These are phyloP conservation scores for Chalciporus sphaerocephalus DNA, from an alignment of 768 basidiomycete genomes.

Conservation along the genomic window DNA sequence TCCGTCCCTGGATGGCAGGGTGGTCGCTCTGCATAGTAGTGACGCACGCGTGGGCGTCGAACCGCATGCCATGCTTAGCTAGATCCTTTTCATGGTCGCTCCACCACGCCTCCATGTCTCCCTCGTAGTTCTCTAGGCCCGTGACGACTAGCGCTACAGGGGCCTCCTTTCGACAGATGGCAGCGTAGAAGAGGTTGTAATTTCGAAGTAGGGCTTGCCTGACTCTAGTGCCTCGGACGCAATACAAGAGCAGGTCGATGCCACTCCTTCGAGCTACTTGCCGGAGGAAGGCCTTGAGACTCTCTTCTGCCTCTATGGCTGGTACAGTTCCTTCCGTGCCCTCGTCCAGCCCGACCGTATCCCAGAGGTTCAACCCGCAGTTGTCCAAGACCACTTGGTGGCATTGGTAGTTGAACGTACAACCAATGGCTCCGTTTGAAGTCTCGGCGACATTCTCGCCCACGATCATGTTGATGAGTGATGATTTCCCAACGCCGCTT, in stretches of 20 bases:
- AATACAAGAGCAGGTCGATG: constrained; percentile 32
- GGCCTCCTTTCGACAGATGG: constrained; percentile 29
- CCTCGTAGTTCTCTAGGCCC: constrained; percentile 32
- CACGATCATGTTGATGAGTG: constrained; percentile 38
- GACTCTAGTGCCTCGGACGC: constrained; percentile 32
- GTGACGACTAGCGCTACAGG: constrained; percentile 34
- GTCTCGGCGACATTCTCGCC: constrained; percentile 23
- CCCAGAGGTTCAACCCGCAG: constrained; percentile 25
- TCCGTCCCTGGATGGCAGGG: constrained; percentile 20
- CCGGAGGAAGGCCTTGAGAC: constrained; percentile 32
- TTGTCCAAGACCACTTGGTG: constrained; percentile 23
- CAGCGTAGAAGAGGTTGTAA: constrained; percentile 29
- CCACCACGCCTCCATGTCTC: constrained; percentile 40
- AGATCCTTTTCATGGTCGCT: constrained; percentile 30
- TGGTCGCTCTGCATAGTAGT: constrained; percentile 31
- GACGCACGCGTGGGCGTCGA: constrained; percentile 39
- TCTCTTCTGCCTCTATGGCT: constrained; percentile 21
- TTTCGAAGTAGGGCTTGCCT: constrained; percentile 26
- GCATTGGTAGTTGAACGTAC: constrained; percentile 28
- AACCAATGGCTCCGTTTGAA: constrained; percentile 31
- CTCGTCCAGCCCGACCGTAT: constrained; percentile 33
- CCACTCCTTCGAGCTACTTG: constrained; percentile 25
- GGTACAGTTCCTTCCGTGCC: constrained; percentile 27
- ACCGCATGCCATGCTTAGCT: constrained; percentile 31
- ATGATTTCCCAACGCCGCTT: constrained; percentile 39